These are phyloP conservation scores for Hyaloscypha bicolor DNA, from an alignment of 495 filamentous ascomycete species.

Conservation along the genomic window DNA sequence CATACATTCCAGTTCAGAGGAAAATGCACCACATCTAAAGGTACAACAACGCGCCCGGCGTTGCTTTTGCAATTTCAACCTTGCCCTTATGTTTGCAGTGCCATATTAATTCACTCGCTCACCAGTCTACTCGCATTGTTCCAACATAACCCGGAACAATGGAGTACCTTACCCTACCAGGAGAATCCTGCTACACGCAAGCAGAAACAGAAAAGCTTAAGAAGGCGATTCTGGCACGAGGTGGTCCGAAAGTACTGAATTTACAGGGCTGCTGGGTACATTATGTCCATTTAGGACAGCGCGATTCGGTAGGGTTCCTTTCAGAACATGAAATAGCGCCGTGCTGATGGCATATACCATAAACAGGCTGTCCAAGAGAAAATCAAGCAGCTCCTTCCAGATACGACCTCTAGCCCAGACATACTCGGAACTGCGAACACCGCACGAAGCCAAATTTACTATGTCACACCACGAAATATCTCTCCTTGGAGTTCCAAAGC, in stretches of 20 bases:
- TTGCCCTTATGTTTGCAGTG: background rate
- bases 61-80: background rate
- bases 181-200: conserved; percentile 53
- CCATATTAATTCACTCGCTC: no score
- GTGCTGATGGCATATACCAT: background rate
- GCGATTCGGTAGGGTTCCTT: background rate
- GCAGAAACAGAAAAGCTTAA: conserved; percentile 52
- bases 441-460: conserved; percentile 42
- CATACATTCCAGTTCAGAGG: background rate
- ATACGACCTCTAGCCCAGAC: conserved; percentile 3
- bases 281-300: conserved; percentile 37
- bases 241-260: conserved; percentile 41
- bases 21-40: background rate
- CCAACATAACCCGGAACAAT: conserved; percentile 1
- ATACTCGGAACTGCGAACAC: conserved; percentile 2
- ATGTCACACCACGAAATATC: conserved; percentile 83
- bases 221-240: conserved; percentile 46
- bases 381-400: conserved; percentile 42
- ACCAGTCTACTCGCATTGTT: background rate
- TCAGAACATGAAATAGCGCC: background rate
- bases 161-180: conserved; percentile 35
- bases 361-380: conserved; percentile 10
- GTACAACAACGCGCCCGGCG: background rate
- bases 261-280: conserved; percentile 54
- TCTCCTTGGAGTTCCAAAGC: conserved; percentile 98